Percentiles rank a stretch among this genome's conserved stretches.
Evolutionary conservation across 2,329 filamentous ascomycete species (phyloP).

Genomic region (Aureobasidium sp.): DNA sequence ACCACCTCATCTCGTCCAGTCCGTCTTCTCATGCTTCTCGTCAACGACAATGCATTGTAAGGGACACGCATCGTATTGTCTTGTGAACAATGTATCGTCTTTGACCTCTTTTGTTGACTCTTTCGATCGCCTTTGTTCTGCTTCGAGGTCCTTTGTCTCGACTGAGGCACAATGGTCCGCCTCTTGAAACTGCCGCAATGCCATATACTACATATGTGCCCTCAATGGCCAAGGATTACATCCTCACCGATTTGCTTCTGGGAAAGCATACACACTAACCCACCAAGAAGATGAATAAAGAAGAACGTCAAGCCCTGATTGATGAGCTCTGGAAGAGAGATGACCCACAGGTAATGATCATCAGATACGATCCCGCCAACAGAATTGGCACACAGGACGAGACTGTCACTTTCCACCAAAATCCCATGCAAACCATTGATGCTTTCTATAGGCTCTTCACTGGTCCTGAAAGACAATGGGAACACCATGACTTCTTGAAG

Average conservation of each 20-base stretch:
- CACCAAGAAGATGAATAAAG: background rate
- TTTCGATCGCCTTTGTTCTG: background rate
- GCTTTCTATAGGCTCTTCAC: background rate
- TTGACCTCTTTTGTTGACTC: background rate
- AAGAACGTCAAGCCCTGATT: background rate
- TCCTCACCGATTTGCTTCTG: background rate
- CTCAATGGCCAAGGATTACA: background rate
- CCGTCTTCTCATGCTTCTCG: background rate
- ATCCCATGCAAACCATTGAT: background rate
- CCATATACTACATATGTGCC: background rate
- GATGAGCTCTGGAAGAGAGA: background rate
- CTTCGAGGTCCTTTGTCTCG: background rate
- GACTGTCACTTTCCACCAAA: background rate
- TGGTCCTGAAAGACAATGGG: background rate
- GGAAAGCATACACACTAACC: background rate
- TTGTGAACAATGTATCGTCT: background rate
- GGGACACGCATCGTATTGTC: rapidly evolving
- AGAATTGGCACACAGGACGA: background rate
- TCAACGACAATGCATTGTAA: background rate
- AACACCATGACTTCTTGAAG: background rate
- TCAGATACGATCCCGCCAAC: background rate
- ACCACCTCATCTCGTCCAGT: background rate
- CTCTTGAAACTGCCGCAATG: background rate
- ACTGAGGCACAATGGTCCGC: background rate
- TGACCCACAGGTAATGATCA: background rate